Evolutionary conservation across 1,139 yeast genomes (phyloP), one percentile per base, ranked within the genome.

Genomic region (Zygosaccharomyces sapae): DNA sequence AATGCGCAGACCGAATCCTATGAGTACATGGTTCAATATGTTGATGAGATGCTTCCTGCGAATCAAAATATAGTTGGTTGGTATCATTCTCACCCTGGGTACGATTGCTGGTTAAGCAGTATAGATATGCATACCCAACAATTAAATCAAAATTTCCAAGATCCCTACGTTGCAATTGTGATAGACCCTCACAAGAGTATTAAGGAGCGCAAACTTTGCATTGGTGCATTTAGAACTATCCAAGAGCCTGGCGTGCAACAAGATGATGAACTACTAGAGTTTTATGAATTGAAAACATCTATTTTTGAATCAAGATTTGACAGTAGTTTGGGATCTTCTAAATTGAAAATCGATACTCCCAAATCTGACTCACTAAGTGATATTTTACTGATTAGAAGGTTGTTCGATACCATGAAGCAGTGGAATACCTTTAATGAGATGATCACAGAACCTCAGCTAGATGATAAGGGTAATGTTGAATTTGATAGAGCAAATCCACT

Each of bases 61-160:
- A 20, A 43, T 3, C 80, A 74, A 49, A 78, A 86, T 57, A 84
- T 92, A 33, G 88, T 89, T 12, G 97, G 97, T 5, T 86, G 95
- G 95, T 86, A 90, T 67, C 96, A 92, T 67, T 89, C 97, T 2
- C 98, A 92, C 66, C 97, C 97, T 0, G 97, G 97, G 0, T 92
- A 89, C 66, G 97, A 97, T 35, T 86, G 96, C 63, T 86, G 96
- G 95, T 69, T 89, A 36, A 82, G 92, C 52, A 94, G 92, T 13
- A 88, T 89, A 43, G 97, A 89, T 67, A 94, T 89, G 25, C 81
- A 86, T 47, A 89, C 97, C 0, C 96, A 92, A 63, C 73, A 78
- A 49, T 70, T 90, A 65, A 89, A 90, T 62, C 97, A 89, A 66
- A 79, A 77, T 51, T 88, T 81, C 62, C 96, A 89, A 64, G 97